Evolutionary conservation across 305 asterid genomes (phyloP), one percentile per base, ranked within the genome.

Genomic region (Solanum aculeatissimum): DNA sequence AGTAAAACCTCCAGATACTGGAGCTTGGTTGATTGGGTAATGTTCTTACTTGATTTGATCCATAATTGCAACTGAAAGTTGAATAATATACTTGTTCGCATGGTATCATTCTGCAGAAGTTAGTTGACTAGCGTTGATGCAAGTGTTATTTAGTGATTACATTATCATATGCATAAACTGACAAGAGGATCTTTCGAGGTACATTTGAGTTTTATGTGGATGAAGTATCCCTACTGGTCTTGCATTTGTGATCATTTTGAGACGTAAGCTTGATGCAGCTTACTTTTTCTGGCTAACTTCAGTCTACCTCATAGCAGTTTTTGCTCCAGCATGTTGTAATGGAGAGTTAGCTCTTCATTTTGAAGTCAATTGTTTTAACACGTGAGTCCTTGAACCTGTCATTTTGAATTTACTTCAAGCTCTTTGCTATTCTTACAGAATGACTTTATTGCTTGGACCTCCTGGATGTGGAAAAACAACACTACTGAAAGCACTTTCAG

Each of bases 391-490:
- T 84, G 66, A 19, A 85, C 49, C 45, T 62, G 79, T 7, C 68
- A n/a, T 60, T 35, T 21, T 55, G 16, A 23, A 16, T 25, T 18
- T 86, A 85, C 85, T 84, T 84, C 80, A 29, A 84, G 63, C 42
- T 53, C 70, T 27, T 70, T 63, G 57, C 62, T 74, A n/a, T 70
- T 25, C 58, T 86, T 88, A 78, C 97, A 95, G 98, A 86, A 89
- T 94, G 87, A 93, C 98, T 80, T 92, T 95, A 55, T 86, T 95
- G 77, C 97, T 95, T 57, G 98, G 98, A 72, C 98, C 97, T 88
- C 98, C 97, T 32, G 98, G 98, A n/a, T 90, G 97, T 42, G 98
- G 98, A 83, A 95, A 95, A 89, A 94, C 98, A 84, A 87, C 97
- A 80, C 83, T 95, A 18, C 86, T 95, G 92, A 93, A 93, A 90